Evolutionary conservation across 345 rosid species (phyloP), one percentile per base, ranked within the genome.

Genomic region (Citrus reticulata): DNA sequence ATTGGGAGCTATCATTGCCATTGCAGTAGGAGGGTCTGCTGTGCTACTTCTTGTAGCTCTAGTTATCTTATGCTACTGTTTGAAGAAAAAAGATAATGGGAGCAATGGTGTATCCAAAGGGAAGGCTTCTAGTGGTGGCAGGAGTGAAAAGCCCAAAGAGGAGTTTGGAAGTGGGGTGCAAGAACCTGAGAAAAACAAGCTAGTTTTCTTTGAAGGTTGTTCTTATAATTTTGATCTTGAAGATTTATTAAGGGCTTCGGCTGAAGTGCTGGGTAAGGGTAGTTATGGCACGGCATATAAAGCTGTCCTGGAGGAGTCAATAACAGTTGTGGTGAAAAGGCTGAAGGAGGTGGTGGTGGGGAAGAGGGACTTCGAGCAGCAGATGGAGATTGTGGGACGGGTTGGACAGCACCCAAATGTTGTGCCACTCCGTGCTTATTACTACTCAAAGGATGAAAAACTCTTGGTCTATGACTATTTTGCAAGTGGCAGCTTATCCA

Each of bases 261-360:
- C 98, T 37, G 98, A 95, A 83, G 95, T 95, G 25, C 82, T 95
- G 39, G 98, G 98, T 64, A 95, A 93, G 72, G 98, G 98, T 59
- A 91, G 92, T 24, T 91, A 84, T 74, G 98, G 98, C 73, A 93
- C 92, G 1, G 88, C 98, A 24, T 95, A 95, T 77, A 95, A 95
- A 84, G 98, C 98, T 13, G 88, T 92, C 55, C 83, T 95, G 85
- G 97, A 93, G 82, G 97, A 92, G 78, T 86, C 91, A 32, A 91
- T 87, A 16, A 91, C 95, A 0, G 97, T 93, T 27, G 98, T 91
- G 54, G 98, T 95, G 46, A 95, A 95, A 82, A 85, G 98, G 87
- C 80, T 95, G 87, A 93, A 85, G 59, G 98, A 93, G 81, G 94
- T 91, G 60, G 89, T 83, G 27, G 93, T 85, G 40, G 95, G 97